Base-by-base conservation (phyloP, 176 grass and related monocot genomes). In the Zoysia pacifica region DNA sequence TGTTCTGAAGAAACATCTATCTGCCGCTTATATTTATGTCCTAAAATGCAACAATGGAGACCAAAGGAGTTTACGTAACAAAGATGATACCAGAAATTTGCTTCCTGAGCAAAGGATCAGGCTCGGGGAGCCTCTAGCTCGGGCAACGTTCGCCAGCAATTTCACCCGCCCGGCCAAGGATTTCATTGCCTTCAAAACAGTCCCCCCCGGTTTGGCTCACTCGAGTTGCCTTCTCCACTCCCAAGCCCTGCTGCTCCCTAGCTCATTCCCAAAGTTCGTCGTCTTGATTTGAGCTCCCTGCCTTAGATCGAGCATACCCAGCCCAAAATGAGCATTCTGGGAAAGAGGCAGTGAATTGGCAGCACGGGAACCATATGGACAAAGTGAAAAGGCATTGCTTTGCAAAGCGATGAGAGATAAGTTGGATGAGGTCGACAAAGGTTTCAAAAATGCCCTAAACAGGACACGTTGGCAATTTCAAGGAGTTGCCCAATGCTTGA, bases 1-100 rank as follows among this genome's bases (percentile, higher is more conserved):
- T 14, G 14, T 68, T 70, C 43, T 70, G 55, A 86, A 20, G 52
- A 64, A 70, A 53, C 63, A 28, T 11, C 20, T 74, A 69, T 73
- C 3, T 60, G 44, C 18, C 42, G 74, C 76, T 46, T 73, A 72
- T 65, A 46, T 10, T 18, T 9, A 12, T 48, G 53, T 55, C 62
- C 15, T 48, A 70, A 51, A 5, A 58, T 74, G 56, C 48, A 70
- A 7, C 2, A 41, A 58, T 65, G 2, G 46, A 62, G 54, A 48
- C 11, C 7, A 5, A 47, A 75, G 5, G 40, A 59, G 18, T 73
- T 14, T 14, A 14, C 4, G 42, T 38, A 55, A 10, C 15, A 73
- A 72, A 42, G 18, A 44, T 28, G 52, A 10, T n/a, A 60, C 16
- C 69, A 16, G 20, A 51, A 51, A 51, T 75, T 74, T 74, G 72